phyloP scores from a whole-genome alignment of 495 filamentous ascomycete species.

The Terfezia claveryi region DNA sequence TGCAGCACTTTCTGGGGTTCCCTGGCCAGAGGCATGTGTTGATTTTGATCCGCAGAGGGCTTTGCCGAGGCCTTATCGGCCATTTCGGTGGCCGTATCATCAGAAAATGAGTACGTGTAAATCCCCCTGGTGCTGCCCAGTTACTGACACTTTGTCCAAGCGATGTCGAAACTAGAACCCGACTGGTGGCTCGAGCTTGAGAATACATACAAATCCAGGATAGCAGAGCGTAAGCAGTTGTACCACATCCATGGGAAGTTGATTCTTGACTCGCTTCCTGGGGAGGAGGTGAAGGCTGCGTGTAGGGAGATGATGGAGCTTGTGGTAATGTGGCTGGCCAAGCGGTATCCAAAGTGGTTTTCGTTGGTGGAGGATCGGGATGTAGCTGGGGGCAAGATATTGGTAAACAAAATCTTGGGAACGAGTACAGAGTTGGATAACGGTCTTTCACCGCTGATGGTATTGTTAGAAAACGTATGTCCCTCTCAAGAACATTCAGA shows the following conservation, averaged over 20 bases:
- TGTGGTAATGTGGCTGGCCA: constrained; percentile 53
- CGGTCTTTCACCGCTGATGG: constrained; percentile 42
- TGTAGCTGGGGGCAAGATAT: constrained; percentile 15
- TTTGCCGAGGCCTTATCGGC: constrained; percentile 47
- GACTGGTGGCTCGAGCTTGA: constrained; percentile 90
- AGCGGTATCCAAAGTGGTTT: constrained; percentile 67
- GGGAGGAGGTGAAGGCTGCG: constrained; percentile 41
- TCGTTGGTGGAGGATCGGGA: constrained; percentile 26
- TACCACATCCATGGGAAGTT: constrained; percentile 38
- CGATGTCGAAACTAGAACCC: constrained; percentile 55
- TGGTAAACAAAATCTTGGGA: constrained; percentile 51
- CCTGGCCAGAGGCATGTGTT: constrained; percentile 41
- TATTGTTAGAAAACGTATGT: constrained; percentile 45
- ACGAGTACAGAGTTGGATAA: constrained; percentile 34
- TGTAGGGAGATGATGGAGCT: constrained; percentile 88
- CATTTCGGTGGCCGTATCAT: constrained; percentile 73
- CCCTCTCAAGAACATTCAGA: no score
- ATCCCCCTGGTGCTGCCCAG: background rate
- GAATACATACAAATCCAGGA: constrained; percentile 43
- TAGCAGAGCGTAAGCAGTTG: constrained; percentile 50
- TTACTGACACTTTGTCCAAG: constrained; percentile 25
- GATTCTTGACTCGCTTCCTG: constrained; percentile 51
- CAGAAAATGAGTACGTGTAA: constrained; percentile 75
- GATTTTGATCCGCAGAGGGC: constrained; percentile 46
- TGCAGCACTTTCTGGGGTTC: constrained; percentile 53